A percentile compares a stretch with the other conserved stretches of the same genome.
Evolutionary conservation across 192 early-diverging fungal genomes (phyloP).

Genomic region (Coemansia furcata): DNA sequence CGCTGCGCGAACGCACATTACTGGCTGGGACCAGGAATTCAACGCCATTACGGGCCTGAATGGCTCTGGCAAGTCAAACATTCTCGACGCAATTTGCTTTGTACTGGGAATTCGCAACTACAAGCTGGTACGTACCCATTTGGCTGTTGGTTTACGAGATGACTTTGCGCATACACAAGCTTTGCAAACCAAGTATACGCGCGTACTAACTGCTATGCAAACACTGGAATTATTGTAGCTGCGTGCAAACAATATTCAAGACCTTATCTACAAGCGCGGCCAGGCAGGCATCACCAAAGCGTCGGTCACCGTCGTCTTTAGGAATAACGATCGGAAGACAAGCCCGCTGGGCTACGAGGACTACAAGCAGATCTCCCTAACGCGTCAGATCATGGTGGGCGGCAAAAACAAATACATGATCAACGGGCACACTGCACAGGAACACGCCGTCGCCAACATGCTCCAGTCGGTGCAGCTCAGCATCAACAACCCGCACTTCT

Average conservation of each 20-base stretch:
- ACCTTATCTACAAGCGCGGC: conserved; percentile 98
- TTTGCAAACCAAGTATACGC: background rate
- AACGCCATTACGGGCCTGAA: conserved; percentile 99
- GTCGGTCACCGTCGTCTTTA: conserved; percentile 94
- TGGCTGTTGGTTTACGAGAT: background rate
- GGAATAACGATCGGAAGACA: conserved; percentile 80
- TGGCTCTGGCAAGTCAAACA: conserved; percentile 97
- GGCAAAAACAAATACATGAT: conserved; percentile 96
- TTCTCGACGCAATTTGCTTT: conserved; percentile 98
- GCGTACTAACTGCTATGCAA: background rate
- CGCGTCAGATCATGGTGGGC: conserved; percentile 88
- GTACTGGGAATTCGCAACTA: conserved; percentile 94
- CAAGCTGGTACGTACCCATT: conserved; percentile 64
- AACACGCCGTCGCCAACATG: conserved; percentile 85
- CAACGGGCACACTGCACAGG: conserved; percentile 88
- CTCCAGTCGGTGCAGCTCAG: conserved; percentile 98
- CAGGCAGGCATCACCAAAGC: conserved; percentile 98
- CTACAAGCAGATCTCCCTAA: conserved; percentile 85
- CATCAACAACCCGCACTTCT: conserved; percentile 98
- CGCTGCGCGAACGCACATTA: conserved; percentile 89
- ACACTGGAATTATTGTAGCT: conserved; percentile 50
- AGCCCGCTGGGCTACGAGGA: conserved; percentile 89
- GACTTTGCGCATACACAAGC: background rate
- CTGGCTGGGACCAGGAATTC: conserved; percentile 97
- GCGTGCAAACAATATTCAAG: conserved; percentile 88